Evolutionary conservation across 805 yeast species (phyloP), one percentile per base, ranked within the genome.

Genomic region (Pichia rugopelliculosa): DNA sequence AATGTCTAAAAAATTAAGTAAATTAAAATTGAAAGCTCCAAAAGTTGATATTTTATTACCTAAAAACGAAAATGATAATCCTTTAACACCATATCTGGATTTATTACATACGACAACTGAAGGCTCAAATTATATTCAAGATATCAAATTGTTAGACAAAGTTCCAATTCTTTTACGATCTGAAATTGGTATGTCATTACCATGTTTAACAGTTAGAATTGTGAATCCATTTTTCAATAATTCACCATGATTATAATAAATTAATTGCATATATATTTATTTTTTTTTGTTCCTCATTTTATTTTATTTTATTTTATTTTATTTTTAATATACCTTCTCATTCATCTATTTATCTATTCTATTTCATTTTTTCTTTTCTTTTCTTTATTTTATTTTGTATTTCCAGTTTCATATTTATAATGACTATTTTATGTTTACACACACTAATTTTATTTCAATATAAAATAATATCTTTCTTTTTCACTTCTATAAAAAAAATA

Each of bases 101-200:
- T 67, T 72, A 30, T 74, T 87, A 22, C 67, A 67, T 33, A 79
- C 84, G 1, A 73, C 86, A 54, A 69, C 71, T 27, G 91, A 85
- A 48, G 82, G 77, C 39, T 81, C 73, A 30, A 64, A 74, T 48
- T 73, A 72, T 58, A 76, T 93, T 42, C 98, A 93, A 70, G 95
- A 87, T 59, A 82, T 91, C 44, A 74, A 77, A 52, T 91, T 87
- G 58, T 69, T 90, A 58, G 75, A 75, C 43, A 82, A 80, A 56
- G 84, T 91, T 42, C 98, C 98, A 10, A 80, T 91, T 27, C 70
- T 91, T 51, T 72, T 93, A 53, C 75, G 96, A 58, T 88, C 96
- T 0, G 98, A 90, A 63, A 79, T 89, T 45, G 97, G 96, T 44
- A 88, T 88, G 90, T 91, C 96, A 2, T 72, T 91, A 46, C 99